Conservation (phyloP, 2,329 filamentous ascomycete species). For the Exophiala oligosperma region DNA sequence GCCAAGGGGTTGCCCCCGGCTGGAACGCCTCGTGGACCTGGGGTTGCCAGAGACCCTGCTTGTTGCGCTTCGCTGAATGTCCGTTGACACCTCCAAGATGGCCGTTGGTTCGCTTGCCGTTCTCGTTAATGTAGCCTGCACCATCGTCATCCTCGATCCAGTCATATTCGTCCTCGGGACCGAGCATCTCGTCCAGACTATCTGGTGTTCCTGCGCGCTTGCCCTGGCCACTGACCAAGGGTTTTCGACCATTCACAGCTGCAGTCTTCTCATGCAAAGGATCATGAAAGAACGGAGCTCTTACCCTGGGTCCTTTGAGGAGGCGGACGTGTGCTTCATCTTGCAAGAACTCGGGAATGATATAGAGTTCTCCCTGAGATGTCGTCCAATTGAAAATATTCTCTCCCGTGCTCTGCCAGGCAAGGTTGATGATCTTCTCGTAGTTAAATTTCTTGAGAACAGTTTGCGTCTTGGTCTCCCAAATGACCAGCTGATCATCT, state of each 20-base stretch:
- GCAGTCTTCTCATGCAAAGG: slow-evolving; percentile 68
- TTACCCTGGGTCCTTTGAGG: slow-evolving; percentile 52
- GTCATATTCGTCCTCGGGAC: slow-evolving; percentile 65
- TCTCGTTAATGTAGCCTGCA: slow-evolving; percentile 75
- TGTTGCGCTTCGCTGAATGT: slow-evolving; percentile 52
- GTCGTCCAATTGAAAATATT: slow-evolving; percentile 92
- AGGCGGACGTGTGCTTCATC: slow-evolving; percentile 57
- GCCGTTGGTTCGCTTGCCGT: slow-evolving; percentile 61
- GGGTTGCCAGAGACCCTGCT: slow-evolving; percentile 55
- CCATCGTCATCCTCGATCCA: slow-evolving; percentile 96
- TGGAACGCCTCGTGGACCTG: slow-evolving; percentile 84
- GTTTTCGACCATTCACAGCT: slow-evolving; percentile 56
- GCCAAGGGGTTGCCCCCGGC: slow-evolving; percentile 92
- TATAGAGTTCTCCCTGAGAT: slow-evolving; percentile 88
- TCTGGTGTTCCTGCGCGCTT: slow-evolving; percentile 65
- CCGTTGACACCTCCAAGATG: slow-evolving; percentile 47
- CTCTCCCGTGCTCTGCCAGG: slow-evolving; percentile 79
- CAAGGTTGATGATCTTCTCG: slow-evolving; percentile 77
- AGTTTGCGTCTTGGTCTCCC: slow-evolving; percentile 87
- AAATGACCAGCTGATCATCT: slow-evolving; percentile 59
- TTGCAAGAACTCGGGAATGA: slow-evolving; percentile 70
- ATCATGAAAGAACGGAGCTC: slow-evolving; percentile 81
- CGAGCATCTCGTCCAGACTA: slow-evolving; percentile 80
- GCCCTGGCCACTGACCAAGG: slow-evolving; percentile 54
- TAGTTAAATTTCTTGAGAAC: slow-evolving; percentile 77